These are phyloP conservation scores for Ceratocystis cubensis DNA, from an alignment of 2,329 filamentous ascomycete species.

Conservation along the genomic window DNA sequence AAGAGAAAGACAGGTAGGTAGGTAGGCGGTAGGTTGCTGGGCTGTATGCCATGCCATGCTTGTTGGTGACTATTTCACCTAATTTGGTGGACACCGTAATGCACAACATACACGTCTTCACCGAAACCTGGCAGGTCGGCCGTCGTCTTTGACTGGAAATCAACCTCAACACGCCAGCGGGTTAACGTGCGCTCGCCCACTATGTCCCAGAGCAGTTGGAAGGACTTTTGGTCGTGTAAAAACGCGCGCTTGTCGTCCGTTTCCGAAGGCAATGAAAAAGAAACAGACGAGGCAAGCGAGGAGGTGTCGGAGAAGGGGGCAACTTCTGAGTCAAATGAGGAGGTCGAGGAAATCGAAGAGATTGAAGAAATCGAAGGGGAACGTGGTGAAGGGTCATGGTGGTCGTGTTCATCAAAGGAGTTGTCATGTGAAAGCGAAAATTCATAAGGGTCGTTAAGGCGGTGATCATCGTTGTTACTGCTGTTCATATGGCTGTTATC, in stretches of 20 bases:
- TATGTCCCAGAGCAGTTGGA: slow-evolving; percentile 42
- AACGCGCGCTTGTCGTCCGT: slow-evolving; percentile 26
- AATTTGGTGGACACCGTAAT: slow-evolving; percentile 22
- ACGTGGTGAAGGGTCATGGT: not conserved
- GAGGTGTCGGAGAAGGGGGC: slow-evolving; percentile 19
- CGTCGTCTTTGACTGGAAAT: slow-evolving; percentile 25
- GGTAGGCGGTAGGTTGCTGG: too few relatives aligned
- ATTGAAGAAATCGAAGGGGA: slow-evolving; percentile 13
- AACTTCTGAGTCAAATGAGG: slow-evolving; percentile 15
- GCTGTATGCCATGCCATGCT: not conserved
- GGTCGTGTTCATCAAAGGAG: not conserved
- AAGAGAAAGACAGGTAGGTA: not conserved
- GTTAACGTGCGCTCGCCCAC: slow-evolving; percentile 38
- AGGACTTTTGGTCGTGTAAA: slow-evolving; percentile 38
- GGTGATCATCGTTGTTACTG: not conserved
- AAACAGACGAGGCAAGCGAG: slow-evolving; percentile 18
- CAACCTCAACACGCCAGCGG: slow-evolving; percentile 36
- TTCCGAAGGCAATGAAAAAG: slow-evolving; percentile 18
- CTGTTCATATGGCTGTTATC: too few relatives aligned
- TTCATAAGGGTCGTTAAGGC: not conserved
- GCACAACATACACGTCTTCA: slow-evolving; percentile 20
- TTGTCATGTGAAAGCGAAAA: not conserved
- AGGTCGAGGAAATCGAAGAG: slow-evolving; percentile 1
- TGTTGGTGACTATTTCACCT: not conserved
- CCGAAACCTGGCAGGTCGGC: slow-evolving; percentile 22